A percentile compares a stretch with the other conserved stretches of the same genome.
These are phyloP conservation scores for Neonectria punicea DNA, from an alignment of 2,329 filamentous ascomycete species.

Conservation along the genomic window DNA sequence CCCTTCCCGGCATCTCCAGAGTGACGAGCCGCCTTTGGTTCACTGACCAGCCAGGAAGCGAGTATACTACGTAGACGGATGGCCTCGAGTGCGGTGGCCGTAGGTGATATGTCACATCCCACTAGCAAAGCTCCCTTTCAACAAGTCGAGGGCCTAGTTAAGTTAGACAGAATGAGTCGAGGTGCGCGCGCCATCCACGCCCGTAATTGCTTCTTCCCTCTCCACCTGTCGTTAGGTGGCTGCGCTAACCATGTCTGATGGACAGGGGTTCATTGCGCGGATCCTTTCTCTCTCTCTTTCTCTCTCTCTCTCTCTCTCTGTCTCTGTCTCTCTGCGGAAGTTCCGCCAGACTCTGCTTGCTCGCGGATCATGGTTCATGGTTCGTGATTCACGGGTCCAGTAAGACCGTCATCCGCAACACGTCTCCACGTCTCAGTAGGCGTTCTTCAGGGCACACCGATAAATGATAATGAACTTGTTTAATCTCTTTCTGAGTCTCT, in stretches of 20 bases:
- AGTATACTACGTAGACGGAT: constrained; percentile 6
- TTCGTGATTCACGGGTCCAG: background rate
- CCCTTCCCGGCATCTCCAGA: constrained; percentile 30
- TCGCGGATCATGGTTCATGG: background rate
- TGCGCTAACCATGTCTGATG: constrained; percentile 29
- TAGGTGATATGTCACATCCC: constrained; percentile 37
- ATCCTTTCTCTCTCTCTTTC: too few species aligned
- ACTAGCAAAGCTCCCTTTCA: constrained; percentile 18
- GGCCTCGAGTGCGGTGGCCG: constrained; percentile 18
- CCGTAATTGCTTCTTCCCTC: constrained; percentile 32
- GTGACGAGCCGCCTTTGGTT: constrained; percentile 17
- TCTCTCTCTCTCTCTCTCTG: too few species aligned
- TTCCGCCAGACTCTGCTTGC: background rate
- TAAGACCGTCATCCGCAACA: background rate
- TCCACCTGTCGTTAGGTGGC: background rate
- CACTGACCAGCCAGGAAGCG: constrained; percentile 17
- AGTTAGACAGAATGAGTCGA: constrained; percentile 26
- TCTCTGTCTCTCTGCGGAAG: background rate
- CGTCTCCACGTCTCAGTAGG: background rate
- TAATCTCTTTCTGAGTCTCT: constrained; percentile 20
- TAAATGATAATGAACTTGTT: constrained; percentile 5
- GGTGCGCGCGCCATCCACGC: constrained; percentile 25
- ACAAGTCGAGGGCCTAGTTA: constrained; percentile 38
- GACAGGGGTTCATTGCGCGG: constrained; percentile 21
- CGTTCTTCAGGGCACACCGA: constrained; percentile 19